phyloP scores from a whole-genome alignment of 2,329 filamentous ascomycete genomes.

The Leptodontidium sp. region DNA sequence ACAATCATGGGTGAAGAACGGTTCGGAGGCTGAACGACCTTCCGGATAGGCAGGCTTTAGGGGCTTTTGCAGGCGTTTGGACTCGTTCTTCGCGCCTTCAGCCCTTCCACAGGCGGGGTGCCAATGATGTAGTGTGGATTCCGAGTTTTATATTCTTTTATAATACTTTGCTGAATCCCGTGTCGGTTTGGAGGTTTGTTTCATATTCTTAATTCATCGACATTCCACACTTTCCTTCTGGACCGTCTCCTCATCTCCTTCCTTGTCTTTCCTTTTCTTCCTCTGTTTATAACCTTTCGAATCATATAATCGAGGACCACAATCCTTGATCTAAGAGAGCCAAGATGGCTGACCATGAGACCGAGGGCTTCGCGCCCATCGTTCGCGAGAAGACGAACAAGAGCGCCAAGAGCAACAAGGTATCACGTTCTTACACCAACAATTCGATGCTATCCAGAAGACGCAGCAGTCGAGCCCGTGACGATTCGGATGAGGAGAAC shows the following conservation, averaged over 20 bases:
- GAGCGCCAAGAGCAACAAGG: constrained; percentile 6
- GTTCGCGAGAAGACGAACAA: constrained; percentile 11
- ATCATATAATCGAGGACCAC: constrained; percentile 6
- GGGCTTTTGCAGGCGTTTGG: constrained; percentile 3
- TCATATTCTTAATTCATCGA: background rate
- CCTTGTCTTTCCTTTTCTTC: background rate
- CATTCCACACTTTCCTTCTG: background rate
- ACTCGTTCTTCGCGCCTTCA: constrained; percentile 7
- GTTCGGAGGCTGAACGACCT: background rate
- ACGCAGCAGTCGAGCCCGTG: constrained; percentile 31
- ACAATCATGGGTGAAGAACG: background rate
- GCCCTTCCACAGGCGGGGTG: background rate
- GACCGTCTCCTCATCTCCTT: background rate
- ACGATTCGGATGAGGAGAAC: constrained; percentile 37
- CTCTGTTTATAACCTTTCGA: background rate
- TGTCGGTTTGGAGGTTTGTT: background rate
- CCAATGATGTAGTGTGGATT: background rate
- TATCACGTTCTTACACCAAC: constrained; percentile 29
- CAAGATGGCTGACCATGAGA: constrained; percentile 12
- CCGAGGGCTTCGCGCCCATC: constrained; percentile 19
- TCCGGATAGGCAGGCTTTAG: background rate
- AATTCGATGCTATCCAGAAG: constrained; percentile 33
- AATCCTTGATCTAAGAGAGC: background rate
- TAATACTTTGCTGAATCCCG: constrained; percentile 5
- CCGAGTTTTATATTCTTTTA: background rate